Evolutionary conservation across 345 rosid species (phyloP), one percentile per base, ranked within the genome.

Genomic region (Eucalyptus marginata): DNA sequence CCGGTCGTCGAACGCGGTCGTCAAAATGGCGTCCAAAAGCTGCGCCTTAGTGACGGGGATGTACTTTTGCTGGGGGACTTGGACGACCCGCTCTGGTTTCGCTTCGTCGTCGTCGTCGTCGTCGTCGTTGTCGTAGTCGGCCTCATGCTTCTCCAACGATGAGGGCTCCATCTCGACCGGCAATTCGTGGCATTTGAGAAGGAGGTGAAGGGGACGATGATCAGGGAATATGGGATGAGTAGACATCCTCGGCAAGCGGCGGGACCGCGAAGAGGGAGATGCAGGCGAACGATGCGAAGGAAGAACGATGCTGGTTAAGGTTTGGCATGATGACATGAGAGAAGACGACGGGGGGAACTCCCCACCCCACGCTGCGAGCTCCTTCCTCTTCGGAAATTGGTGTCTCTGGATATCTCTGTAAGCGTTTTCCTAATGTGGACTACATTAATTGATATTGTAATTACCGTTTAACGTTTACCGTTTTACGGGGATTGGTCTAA

Each of bases 1-100:
- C 86, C 86, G 92, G 68, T 94, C 90, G 87, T 92, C 93, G 88
- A 96, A 94, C 83, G 96, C 49, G 90, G 87, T 91, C 86, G 88
- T 89, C 24, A 92, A 89, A 84, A 96, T 92, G 87, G 94, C 96
- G 81, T 95, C 96, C 90, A 95, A 87, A 29, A 97, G 94, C 93
- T 96, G 96, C 1, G 96, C 90, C 92, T 96, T 97, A 11, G 99
- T 93, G 88, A 97, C 92, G 59, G 92, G 93, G 12, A 97, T 95
- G 93, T 93, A 93, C 56, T 93, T 96, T 94, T 97, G 95, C 88
- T 98, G 94, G 56, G 96, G 93, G 86, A 96, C 98, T 91, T 89
- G 95, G 85, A 97, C 92, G 40, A 86, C 86, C 47, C 87, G 49
- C 87, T 90, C 88, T 22, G 88, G 88, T 86, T 29, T 49, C 36